A percentile compares a stretch with the other conserved stretches of the same genome.
These are phyloP conservation scores for Pyrenopolyporus hunteri DNA, from an alignment of 495 filamentous ascomycete genomes.

Conservation along the genomic window DNA sequence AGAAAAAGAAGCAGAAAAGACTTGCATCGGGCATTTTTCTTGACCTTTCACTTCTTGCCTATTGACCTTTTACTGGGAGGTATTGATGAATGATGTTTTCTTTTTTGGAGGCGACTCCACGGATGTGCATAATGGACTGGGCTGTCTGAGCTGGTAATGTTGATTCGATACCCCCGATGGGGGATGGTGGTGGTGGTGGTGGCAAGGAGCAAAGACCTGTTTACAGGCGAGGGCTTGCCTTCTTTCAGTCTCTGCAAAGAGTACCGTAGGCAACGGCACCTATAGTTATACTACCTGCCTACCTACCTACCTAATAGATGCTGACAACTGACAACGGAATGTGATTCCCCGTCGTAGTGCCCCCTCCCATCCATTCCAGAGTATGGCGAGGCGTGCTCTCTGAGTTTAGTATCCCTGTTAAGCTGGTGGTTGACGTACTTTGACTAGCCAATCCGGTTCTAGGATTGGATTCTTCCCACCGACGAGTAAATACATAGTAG, in stretches of 20 bases:
- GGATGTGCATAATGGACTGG: conserved; percentile 16
- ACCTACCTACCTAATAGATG: no score
- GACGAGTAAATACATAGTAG: background rate
- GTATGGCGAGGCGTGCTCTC: conserved; percentile 5
- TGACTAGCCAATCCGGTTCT: background rate
- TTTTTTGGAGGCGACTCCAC: conserved; percentile 7
- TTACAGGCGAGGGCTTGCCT: background rate
- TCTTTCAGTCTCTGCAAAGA: background rate
- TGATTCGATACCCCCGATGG: background rate
- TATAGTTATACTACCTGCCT: conserved; percentile 23
- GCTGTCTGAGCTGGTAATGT: background rate
- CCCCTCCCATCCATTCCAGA: conserved; percentile 10
- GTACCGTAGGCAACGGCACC: conserved; percentile 3
- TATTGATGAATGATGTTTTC: conserved; percentile 13
- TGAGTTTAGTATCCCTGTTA: background rate
- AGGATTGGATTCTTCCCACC: background rate
- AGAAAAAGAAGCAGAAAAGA: conserved; percentile 15
- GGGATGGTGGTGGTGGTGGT: background rate
- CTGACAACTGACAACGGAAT: conserved; percentile 25
- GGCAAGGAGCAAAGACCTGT: background rate
- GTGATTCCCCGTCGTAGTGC: background rate
- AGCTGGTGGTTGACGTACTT: conserved; percentile 2
- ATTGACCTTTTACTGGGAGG: conserved; percentile 1
- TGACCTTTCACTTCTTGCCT: background rate
- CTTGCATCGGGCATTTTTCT: conserved; percentile 15